Evolutionary conservation across 2,329 filamentous ascomycete genomes (phyloP), one percentile per base, ranked within the genome.

Genomic region (Arthrobotrys entomopaga): DNA sequence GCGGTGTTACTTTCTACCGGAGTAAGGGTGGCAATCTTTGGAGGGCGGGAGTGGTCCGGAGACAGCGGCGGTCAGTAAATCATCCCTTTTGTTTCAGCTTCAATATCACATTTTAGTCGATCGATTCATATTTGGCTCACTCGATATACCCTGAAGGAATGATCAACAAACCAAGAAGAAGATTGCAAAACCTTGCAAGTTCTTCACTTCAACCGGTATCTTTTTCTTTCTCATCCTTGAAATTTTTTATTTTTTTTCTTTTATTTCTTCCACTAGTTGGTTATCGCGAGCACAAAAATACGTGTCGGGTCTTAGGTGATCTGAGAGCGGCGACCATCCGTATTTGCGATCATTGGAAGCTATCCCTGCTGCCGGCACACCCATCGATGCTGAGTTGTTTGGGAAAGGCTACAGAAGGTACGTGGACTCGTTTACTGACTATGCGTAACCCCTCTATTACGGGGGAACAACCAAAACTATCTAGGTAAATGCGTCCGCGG

Each of bases 21-120:
- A 96, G 91, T 81, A 96, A 94, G 81, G 90, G 90, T 78, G 93
- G 93, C 75, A 97, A 96, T 78, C 86, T 97, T 24, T 90, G 93
- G 79, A 90, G 92, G 65, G 86, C 90, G 79, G 89, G 90, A 76
- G 85, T 92, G 65, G 86, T 94, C 72, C 89, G 89, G 80, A 88
- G 89, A 76, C 90, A 91, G 81, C 89, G 87, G 91, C 70, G 70
- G 70, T 74, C 70, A 74, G 70, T 64, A 74, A 52, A 63, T 40
- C 34, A 66, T 50, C 52, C 40, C 34, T 13, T 19, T 57, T 7
- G 42, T 48, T 60, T 52, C 24, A 48, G 20, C 42, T 64, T 63
- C 49, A 57, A 74, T 54, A 48, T 63, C 70, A 74, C 70, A 74
- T 64, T 67, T 60, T 66, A 13, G 10, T 50, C 22, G 8, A 4